Evolutionary conservation across 257 asterid genomes (phyloP), one percentile per base, ranked within the genome.

Genomic region (Oldenlandia corymbosa): DNA sequence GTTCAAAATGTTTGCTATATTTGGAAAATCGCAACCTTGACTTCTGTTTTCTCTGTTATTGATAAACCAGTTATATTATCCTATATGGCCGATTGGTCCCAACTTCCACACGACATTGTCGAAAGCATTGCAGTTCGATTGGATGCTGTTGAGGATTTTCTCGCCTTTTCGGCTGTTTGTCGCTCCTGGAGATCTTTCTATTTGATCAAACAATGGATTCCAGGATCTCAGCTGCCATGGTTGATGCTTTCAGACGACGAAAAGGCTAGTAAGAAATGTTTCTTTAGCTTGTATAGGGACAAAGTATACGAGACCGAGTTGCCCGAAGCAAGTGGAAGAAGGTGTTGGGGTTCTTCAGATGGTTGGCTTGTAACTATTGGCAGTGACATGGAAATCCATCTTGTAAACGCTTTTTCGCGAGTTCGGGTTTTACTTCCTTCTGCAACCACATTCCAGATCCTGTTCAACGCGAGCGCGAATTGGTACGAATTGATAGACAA

Each of bases 121-220:
- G 62, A 37, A 47, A 60, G 41, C 60, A 64, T 76, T 42, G 73
- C 65, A 39, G 61, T 54, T 48, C 58, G 42, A 23, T 60, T 76
- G 58, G 43, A 52, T 34, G 71, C 64, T 18, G 53, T 68, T 37
- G 75, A 64, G 41, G 78, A 77, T 69, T 73, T 72, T 58, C 31
- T 73, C 26, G 69, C 81, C 21, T 74, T 82, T 65, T 77, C 88
- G 42, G 79, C 83, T 26, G 85, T 77, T 45, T 82, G 88, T 63
- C 49, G 48, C 64, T 72, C 75, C 23, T 79, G 83, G 87, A 55
- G 77, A 57, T 73, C 59, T 5, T 77, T 71, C 31, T 71, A 73
- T 69, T 31, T 62, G 55, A 60, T 58, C 47, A 79, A 60, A 49
- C 51, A 78, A 21, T 79, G 84, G 84, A 69, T 13, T 71, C 77